phyloP scores from a whole-genome alignment of 768 basidiomycete species.

The Boletellus emodensis region DNA sequence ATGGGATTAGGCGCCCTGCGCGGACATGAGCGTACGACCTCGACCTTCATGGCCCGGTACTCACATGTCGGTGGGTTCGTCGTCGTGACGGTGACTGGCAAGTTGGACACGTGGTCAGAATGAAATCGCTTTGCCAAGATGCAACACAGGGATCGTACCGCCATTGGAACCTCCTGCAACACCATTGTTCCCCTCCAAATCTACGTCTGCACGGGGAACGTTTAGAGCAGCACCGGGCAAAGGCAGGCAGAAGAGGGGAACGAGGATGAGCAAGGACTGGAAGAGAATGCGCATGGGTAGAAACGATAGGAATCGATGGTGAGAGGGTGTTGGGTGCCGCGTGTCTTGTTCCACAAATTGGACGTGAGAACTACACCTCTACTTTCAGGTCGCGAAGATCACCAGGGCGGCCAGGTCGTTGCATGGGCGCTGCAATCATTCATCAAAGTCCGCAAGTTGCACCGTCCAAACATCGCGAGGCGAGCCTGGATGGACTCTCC shows the following conservation, averaged over 20 bases:
- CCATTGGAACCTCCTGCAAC: not conserved
- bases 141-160: not conserved
- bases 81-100: not conserved
- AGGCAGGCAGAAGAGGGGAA: not conserved
- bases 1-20: not conserved
- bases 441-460: too few relatives aligned
- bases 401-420: too few relatives aligned
- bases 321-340: not conserved
- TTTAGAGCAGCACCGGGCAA: not conserved
- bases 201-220: not conserved
- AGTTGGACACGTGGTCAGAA: not conserved
- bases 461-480: too few relatives aligned
- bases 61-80: not conserved
- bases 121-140: not conserved
- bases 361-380: too few relatives aligned
- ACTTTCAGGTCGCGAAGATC: too few relatives aligned
- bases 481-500: too few relatives aligned
- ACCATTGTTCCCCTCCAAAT: not conserved
- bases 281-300: not conserved
- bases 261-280: not conserved
- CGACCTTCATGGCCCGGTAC: not conserved
- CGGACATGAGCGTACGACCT: not conserved
- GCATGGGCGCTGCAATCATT: too few relatives aligned
- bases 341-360: too few relatives aligned
- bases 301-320: not conserved